These are phyloP conservation scores for Deinandra increscens DNA, from an alignment of 129 eudicot species.

Conservation along the genomic window DNA sequence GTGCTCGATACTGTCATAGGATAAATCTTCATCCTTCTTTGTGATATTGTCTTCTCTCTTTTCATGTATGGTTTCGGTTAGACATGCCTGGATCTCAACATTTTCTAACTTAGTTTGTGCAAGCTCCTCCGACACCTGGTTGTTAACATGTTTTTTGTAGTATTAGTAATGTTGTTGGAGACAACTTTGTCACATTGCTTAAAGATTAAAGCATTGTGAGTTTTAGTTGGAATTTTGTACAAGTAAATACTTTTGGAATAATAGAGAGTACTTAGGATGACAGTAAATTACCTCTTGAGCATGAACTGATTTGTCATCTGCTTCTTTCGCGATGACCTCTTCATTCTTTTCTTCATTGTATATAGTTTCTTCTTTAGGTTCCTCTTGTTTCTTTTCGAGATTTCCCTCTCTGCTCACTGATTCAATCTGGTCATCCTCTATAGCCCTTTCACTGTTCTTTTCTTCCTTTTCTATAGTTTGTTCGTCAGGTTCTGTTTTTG, in stretches of 20 bases:
- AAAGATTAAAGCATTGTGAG: background rate
- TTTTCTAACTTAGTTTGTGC: conserved; percentile 20
- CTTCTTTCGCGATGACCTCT: conserved; percentile 5
- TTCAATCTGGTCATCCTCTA: conserved; percentile 5
- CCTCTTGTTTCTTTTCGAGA: conserved; percentile 21
- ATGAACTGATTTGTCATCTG: background rate
- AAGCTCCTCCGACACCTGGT: conserved; percentile 25
- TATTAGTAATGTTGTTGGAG: background rate
- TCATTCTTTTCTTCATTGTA: conserved; percentile 21
- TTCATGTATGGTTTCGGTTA: conserved; percentile 20
- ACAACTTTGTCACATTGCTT: background rate
- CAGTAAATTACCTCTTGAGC: conserved; percentile 29
- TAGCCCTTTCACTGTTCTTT: conserved; percentile 7
- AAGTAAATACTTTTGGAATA: too few species aligned
- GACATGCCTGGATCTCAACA: conserved; percentile 17
- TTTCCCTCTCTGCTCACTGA: conserved; percentile 5
- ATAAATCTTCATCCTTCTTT: conserved; percentile 20
- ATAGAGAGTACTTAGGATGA: conserved; percentile 5
- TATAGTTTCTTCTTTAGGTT: conserved; percentile 3
- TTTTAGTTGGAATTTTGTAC: too few species aligned
- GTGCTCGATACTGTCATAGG: conserved; percentile 22
- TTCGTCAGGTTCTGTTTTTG: background rate
- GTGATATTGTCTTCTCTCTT: conserved; percentile 24
- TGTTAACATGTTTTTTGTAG: conserved; percentile 3
- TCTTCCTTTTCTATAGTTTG: background rate